Base-by-base conservation (phyloP, 2,329 filamentous ascomycete species). In the Botrytis paeoniae region DNA sequence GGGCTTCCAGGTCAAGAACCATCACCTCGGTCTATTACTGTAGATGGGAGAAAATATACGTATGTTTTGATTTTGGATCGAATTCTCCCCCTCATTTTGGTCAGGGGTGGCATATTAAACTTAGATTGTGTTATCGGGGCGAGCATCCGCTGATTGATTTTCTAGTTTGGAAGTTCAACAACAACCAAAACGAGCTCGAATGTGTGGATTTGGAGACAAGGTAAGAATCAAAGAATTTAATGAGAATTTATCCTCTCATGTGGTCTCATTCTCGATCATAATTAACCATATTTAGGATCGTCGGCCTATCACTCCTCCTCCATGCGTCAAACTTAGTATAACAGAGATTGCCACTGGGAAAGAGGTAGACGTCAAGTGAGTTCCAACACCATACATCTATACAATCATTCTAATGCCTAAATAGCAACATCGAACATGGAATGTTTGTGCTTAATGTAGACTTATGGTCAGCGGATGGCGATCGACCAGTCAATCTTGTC, bases 171-270 rank as follows among this genome's bases (percentile, higher is more conserved):
- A 91, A 77, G 93, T 98, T 74, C 90, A 93, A 77, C 96, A 99
- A 84, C 94, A 98, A 82, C 96, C 96, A 69, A 88, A 93, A 79
- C 90, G 96, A 79, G 96, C 96, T 77, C 93, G 96, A 75, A 98
- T 98, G 96, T 99, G 96, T 84, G 96, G 96, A 12, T 99, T 98
- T 84, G 96, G 96, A 75, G 96, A 99, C 85, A 99, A 98, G 88
- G 93, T 96, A 84, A 73, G 74, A 65, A 39, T 45, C 64, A 35
- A 73, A 59, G n/a, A 76, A 74, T 51, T 41, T 54, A 16, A 66
- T 59, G 65, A 70, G 37, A 51, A 41, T 7, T n/a, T 8, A 20
- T 29, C 29, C 20, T 71, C 54, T 43, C 65, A 54, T 48, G 57
- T 61, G 32, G 57, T 62, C 18, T 68, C 18, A 6, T 69, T 45